Evolutionary conservation across 495 filamentous ascomycete genomes (phyloP), one percentile per base, ranked within the genome.

Genomic region (Neurospora discreta): DNA sequence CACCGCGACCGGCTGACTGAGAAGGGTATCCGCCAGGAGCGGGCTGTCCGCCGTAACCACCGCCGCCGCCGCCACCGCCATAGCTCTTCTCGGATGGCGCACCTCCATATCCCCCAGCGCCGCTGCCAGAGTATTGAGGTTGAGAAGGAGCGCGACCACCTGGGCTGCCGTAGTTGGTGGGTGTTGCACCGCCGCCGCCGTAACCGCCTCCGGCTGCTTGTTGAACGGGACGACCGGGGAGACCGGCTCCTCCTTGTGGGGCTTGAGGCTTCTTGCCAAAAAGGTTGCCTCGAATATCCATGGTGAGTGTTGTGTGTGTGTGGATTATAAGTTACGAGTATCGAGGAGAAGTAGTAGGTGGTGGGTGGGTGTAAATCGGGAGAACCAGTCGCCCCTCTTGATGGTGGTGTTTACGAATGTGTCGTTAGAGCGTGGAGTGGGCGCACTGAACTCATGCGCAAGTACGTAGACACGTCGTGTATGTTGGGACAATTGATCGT

Each of bases 281-380:
- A 68, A 82, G 79, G 67, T 81, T 81, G 75, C 79, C 81, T 73
- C 81, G 78, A 68, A 80, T 68, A 74, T 83, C 81, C 81, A 83
- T 83, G 43, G 11, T 67, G 72, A 13, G 15, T 16, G 52, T 39
- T 7, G 1, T 69, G 46, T 33, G n/a, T 36, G 33, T 39, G 38
- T 33, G 30, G 7, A 15, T 44, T 39, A 39, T 39, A 30, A 15
- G 46, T 58, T 58, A 58, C 20, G 46, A 15, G 46, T 26, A 58
- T 58, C 20, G 44, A 26, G 44, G 44, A 7, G 4, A 13, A 69
- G 11, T 33, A 33, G 33, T 36, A 36, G 33, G 33, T 36, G 33
- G 18, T 33, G 26, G 65, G 39, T 36, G 42, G 16, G 7, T 71
- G 33, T 58, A 33, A 43, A 10, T 43, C 16, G 30, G 68, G 42